Conservation (phyloP, 768 basidiomycete species). For the Xerocomus potaroensis region DNA sequence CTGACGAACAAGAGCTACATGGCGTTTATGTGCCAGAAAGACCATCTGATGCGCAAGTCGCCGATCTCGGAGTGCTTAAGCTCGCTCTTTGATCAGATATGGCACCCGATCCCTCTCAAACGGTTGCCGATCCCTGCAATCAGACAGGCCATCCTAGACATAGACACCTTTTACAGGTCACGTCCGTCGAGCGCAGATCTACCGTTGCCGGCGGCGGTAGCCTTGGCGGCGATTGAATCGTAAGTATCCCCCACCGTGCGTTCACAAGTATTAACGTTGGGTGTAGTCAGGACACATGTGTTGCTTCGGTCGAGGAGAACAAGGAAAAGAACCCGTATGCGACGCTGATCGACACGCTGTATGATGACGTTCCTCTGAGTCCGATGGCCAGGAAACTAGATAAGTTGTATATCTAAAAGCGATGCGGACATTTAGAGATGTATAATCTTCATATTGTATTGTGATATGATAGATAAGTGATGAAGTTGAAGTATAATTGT, state of each 20-base stretch:
- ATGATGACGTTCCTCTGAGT: not conserved
- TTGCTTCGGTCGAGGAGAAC: not conserved
- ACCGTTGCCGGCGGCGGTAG: not conserved
- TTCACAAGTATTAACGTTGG: not conserved
- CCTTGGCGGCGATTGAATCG: conserved; percentile 9
- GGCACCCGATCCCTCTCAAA: conserved; percentile 8
- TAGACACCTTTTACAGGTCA: conserved; percentile 13
- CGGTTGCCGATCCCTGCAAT: conserved; percentile 19
- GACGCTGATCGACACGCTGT: not conserved
- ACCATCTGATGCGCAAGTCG: conserved; percentile 1
- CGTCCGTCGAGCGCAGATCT: not conserved
- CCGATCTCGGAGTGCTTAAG: conserved; percentile 11
- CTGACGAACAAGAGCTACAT: not conserved
- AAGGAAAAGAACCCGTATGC: not conserved
- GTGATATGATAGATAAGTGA: too few species aligned
- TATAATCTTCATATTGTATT: too few species aligned
- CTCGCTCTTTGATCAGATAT: conserved; percentile 11
- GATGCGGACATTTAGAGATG: too few species aligned
- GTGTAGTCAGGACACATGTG: conserved; percentile 11
- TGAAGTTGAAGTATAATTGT: too few species aligned
- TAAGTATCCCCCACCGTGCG: not conserved
- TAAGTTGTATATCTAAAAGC: too few species aligned
- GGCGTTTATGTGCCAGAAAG: conserved; percentile 1
- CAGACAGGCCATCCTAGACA: conserved; percentile 9
- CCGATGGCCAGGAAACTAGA: too few species aligned